These are phyloP conservation scores for Vigna mungo DNA, from an alignment of 306 rosid species.

Conservation along the genomic window DNA sequence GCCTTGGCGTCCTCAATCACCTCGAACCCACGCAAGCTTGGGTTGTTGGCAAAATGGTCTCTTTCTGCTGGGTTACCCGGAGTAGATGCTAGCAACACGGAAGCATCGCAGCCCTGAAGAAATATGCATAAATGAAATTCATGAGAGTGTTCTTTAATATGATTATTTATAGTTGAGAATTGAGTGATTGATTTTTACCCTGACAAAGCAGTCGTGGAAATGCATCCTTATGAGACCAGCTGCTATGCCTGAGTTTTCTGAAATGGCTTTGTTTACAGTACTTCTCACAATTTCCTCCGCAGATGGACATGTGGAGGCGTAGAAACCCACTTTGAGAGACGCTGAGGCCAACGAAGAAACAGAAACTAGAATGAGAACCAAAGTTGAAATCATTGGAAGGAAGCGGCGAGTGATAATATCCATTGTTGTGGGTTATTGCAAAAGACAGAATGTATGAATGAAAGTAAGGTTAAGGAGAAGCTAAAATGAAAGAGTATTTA, in stretches of 20 bases:
- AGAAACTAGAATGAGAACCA: too few relatives aligned
- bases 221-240: constrained; percentile 56
- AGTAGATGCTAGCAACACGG: constrained; percentile 45
- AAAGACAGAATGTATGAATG: too few relatives aligned
- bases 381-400: constrained; percentile 40
- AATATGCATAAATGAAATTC: background rate
- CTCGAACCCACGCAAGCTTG: constrained; percentile 58
- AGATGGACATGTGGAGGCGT: constrained; percentile 43
- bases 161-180: too few relatives aligned
- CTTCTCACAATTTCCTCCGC: constrained; percentile 53
- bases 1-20: constrained; percentile 54
- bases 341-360: constrained; percentile 40
- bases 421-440: too few relatives aligned
- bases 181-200: constrained; percentile 32
- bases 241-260: constrained; percentile 49
- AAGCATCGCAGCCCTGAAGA: constrained; percentile 55
- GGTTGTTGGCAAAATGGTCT: constrained; percentile 52
- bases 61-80: constrained; percentile 47
- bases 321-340: constrained; percentile 46
- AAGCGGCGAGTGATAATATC: background rate
- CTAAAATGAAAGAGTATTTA: too few relatives aligned
- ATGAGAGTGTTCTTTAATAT: background rate
- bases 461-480: too few relatives aligned
- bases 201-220: constrained; percentile 57
- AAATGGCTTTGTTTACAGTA: constrained; percentile 51